Evolutionary conservation across 2,329 filamentous ascomycete genomes (phyloP), one percentile per base, ranked within the genome.

Genomic region (Spiromastix sp.): DNA sequence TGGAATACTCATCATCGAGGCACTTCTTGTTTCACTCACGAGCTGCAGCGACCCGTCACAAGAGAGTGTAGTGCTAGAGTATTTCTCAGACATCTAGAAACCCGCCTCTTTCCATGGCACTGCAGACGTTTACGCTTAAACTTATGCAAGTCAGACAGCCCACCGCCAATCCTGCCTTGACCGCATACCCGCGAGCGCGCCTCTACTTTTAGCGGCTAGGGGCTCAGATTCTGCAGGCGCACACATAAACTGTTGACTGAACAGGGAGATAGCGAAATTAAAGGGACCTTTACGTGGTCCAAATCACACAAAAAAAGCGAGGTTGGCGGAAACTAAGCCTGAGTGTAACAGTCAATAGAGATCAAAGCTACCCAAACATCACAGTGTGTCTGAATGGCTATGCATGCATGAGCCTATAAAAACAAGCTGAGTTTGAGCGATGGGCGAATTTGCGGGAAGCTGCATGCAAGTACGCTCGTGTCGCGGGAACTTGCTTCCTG

Each of bases 21-120:
- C 21, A 41, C 7, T 29, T 20, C 18, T 4, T 17, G 36, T 38
- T 41, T 36, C 36, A 38, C 25, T 38, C 24, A 32, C 27, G 16
- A 26, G 9, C 29, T 41, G 39, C 39, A 38, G 28, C 19, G 24
- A 41, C 31, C 39, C 39, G 39, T 29, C 12, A 30, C 34, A 25
- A 28, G 31, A 25, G 31, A 19, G 16, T 30, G 15, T 20, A 28
- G 31, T 24, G 34, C 32, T 30, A 18, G 29, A 17, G 17, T 10
- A 30, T 32, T 38, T 20, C 32, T 29, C 17, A 36, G 28, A 21
- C 12, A 19, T 28, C 32, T 38, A n/a, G 19, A 41, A 36, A 32
- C 24, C 13, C 24, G 36, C 22, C 39, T 24, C 18, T 34, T 15
- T 18, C 38, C 25, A 24, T 25, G 38, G 20, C 37, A 21, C 30